phyloP scores from a whole-genome alignment of 495 filamentous ascomycete species.

The Hypoxylon fuscum region DNA sequence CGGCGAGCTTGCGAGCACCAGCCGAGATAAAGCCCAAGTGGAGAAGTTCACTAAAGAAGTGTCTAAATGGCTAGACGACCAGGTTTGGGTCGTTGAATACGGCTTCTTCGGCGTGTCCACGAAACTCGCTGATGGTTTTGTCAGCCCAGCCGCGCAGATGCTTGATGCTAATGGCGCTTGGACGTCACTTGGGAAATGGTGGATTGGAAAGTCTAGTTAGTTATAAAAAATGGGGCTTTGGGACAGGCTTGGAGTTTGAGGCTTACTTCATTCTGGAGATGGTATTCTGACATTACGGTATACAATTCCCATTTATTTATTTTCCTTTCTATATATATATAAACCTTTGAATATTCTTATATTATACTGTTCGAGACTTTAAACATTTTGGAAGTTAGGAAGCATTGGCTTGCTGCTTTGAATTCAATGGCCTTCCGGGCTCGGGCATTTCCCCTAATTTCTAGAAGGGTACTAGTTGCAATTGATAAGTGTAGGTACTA shows the following conservation, averaged over 20 bases:
- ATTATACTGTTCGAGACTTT: too few species aligned
- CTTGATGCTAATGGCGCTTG: slow-evolving; percentile 51
- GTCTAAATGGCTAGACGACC: slow-evolving; percentile 52
- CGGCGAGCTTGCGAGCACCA: slow-evolving; percentile 51
- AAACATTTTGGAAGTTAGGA: too few species aligned
- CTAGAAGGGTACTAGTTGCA: too few species aligned
- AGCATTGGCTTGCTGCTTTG: too few species aligned
- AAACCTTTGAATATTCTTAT: background rate
- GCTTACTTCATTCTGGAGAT: too few species aligned
- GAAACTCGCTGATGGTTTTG: slow-evolving; percentile 48
- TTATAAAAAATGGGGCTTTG: too few species aligned
- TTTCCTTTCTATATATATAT: too few species aligned
- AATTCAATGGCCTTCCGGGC: too few species aligned
- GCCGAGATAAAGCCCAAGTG: slow-evolving; percentile 45
- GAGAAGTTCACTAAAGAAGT: slow-evolving; percentile 48
- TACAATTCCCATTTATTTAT: background rate
- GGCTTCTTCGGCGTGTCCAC: slow-evolving; percentile 55
- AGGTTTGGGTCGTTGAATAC: slow-evolving; percentile 51
- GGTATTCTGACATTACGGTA: too few species aligned
- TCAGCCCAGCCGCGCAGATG: slow-evolving; percentile 54
- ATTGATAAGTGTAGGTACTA: too few species aligned
- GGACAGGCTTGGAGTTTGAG: slow-evolving; percentile 39
- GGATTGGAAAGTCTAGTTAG: slow-evolving; percentile 9
- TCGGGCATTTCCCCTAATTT: too few species aligned
- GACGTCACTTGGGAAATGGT: slow-evolving; percentile 47